Conservation (phyloP, 352 stramenopile species). For the Globisporangium paroecandrum region DNA sequence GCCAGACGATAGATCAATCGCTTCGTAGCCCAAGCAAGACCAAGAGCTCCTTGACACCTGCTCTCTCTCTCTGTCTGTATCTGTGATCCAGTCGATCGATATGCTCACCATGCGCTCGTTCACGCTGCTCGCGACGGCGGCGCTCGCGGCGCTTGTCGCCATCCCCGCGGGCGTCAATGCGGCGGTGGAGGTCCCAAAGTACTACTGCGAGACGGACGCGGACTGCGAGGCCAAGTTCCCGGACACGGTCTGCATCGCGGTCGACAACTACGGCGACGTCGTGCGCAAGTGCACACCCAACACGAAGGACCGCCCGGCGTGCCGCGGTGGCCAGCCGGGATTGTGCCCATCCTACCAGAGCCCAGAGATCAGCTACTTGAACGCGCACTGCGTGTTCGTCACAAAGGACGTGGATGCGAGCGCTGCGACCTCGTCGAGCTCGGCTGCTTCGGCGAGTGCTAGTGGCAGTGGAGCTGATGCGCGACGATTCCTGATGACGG, state of each 20-base stretch:
- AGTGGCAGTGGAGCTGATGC: neutral
- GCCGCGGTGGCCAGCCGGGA: slow-evolving; percentile 58
- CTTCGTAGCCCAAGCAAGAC: neutral
- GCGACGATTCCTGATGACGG: slow-evolving; percentile 15
- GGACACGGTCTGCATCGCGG: slow-evolving; percentile 68
- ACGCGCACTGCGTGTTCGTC: slow-evolving; percentile 82
- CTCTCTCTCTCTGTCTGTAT: neutral
- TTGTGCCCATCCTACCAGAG: slow-evolving; percentile 81
- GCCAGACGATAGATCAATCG: neutral
- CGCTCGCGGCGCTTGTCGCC: slow-evolving; percentile 3
- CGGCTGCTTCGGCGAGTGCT: slow-evolving; percentile 11
- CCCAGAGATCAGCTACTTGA: slow-evolving; percentile 64
- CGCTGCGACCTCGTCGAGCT: slow-evolving; percentile 9
- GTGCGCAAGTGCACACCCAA: slow-evolving; percentile 82
- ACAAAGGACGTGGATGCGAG: slow-evolving; percentile 36
- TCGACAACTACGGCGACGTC: slow-evolving; percentile 75
- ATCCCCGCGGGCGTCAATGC: slow-evolving; percentile 6
- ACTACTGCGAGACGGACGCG: slow-evolving; percentile 61
- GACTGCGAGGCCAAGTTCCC: slow-evolving; percentile 70
- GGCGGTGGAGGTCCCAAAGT: slow-evolving; percentile 22
- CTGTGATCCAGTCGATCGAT: neutral
- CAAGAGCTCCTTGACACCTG: neutral
- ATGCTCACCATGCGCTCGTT: slow-evolving; percentile 15
- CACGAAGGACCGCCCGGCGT: slow-evolving; percentile 68
- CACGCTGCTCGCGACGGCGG: slow-evolving; percentile 10